Base-by-base conservation (phyloP, 75 land plant species). In the Sequoiadendron giganteum region DNA sequence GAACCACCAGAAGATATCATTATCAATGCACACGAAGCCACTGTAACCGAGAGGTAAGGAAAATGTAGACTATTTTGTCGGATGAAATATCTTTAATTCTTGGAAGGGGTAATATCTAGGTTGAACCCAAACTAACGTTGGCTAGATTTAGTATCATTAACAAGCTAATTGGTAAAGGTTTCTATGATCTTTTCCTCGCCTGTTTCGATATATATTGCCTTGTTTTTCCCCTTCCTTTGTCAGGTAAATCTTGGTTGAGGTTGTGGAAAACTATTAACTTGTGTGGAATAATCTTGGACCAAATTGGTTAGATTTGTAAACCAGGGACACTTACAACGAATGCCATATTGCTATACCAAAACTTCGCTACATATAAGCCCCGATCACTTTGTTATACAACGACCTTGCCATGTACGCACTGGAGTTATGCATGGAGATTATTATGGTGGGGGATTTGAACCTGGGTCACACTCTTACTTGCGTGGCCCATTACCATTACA, bases 21-120 rank as follows among this genome's bases (percentile, higher is more conserved):
- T 32, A 61, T 49, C 19, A 87, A 86, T 34, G 89, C 39, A 30
- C 45, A 86, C 9, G 89, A 89, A 43, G 77, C 15, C 14, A 89
- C 48, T 38, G 56, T 32, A 86, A 34, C 39, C 45, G 32, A 30
- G 75, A 85, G 48, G 87, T 85, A 47, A 85, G 54, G 18, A 52
- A 8, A 2, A 14, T 40, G 86, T 21, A 39, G 58, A 10, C 15
- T 45, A 78, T 78, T 8, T 39, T 21, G 21, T 2, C 19, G 40
- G 47, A 39, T 76, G 28, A 25, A 25, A 79, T 79, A 42, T 42
- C n/a, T 79, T 79, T 42, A 79, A 79, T 79, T 40, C 82, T 42
- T 2, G 40, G 28, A 40, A 79, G 28, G 28, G 70, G 70, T 28
- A 28, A 79, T 21, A 36, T 79, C 18, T 79, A 40, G 82, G 47